Base-by-base conservation (phyloP, 164 flowering plant genomes). In the Chimonanthus praecox region DNA sequence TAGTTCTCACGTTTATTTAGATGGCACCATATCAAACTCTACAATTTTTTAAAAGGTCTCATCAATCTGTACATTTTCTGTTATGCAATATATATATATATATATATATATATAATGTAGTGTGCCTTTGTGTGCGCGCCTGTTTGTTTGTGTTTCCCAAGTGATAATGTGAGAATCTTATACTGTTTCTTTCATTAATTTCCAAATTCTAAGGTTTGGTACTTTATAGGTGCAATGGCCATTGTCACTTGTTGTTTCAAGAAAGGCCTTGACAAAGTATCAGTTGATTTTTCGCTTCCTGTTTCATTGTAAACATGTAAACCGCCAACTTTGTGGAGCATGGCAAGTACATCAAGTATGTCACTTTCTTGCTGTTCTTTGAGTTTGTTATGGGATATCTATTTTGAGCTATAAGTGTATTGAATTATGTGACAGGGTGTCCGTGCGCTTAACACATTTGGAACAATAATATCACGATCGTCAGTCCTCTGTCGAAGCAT, bases 261-360 rank as follows among this genome's bases (percentile, higher is more conserved):
- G 92, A 81, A 90, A 92, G 76, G 90, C 99, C 68, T 72, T 90
- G n/a, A 83, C 91, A 70, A 96, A 93, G 71, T 94, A 93, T 76
- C 98, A 91, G 81, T 80, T 96, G 80, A 88, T 96, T 71, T 96
- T 96, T 75, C 90, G 92, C 73, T 87, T 90, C 73, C 87, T 94
- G 75, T 96, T 96, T 79, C 97, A 90, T 77, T 96, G 99, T 81
- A 89, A 96, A 78, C 94, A 96, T 83, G 97, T 96, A 46, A 85
- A 88, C 68, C 91, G 99, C 72, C 97, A 92, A 77, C 97, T 94
- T 72, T 89, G 95, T 83, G 95, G 85, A 74, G 99, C 97, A 76
- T 96, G 99, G 98, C 99, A 96, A 86, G 79, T 86, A 68, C 99
- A 92, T 88, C 99, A 96, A 78, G 99, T 94, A 85, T 73, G 89